Conservation (phyloP, 345 rosid genomes). For the Eucalyptus shirleyi region DNA sequence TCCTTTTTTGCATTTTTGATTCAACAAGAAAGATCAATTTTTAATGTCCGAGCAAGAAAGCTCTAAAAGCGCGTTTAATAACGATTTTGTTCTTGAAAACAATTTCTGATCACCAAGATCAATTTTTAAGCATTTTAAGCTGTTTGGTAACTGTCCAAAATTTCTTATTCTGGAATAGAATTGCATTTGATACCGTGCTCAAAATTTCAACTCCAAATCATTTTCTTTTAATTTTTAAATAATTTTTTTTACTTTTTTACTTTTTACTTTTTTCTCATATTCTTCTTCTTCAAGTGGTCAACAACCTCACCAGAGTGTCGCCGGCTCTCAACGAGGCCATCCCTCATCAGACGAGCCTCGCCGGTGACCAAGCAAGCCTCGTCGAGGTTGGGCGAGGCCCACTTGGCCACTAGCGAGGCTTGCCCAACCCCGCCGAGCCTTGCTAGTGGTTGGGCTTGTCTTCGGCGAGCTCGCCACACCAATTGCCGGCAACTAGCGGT, state of each 20-base stretch:
- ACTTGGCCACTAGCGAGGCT: rapidly evolving
- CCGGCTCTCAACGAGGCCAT: rapidly evolving
- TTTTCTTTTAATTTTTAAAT: too few species aligned
- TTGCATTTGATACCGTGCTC: rapidly evolving
- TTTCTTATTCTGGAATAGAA: rapidly evolving
- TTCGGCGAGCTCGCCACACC: rapidly evolving
- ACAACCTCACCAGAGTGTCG: rapidly evolving
- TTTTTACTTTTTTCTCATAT: too few species aligned
- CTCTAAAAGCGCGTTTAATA: rapidly evolving
- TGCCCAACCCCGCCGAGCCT: rapidly evolving
- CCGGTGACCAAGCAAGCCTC: rapidly evolving
- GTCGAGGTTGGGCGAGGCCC: rapidly evolving
- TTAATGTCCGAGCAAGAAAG: too few species aligned
- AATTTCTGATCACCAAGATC: rapidly evolving
- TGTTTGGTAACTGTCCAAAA: rapidly evolving
- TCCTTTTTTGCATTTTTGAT: too few species aligned
- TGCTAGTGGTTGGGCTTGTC: rapidly evolving
- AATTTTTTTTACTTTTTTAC: rapidly evolving
- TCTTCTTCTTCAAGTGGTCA: too few species aligned
- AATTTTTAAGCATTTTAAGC: too few species aligned
- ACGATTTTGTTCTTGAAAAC: rapidly evolving
- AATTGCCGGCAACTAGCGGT: rapidly evolving
- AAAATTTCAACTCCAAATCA: too few species aligned
- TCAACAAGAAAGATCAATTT: too few species aligned
- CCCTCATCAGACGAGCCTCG: rapidly evolving